Evolutionary conservation across 805 yeast genomes (phyloP).

Genomic region (Lipomyces anomalus): DNA sequence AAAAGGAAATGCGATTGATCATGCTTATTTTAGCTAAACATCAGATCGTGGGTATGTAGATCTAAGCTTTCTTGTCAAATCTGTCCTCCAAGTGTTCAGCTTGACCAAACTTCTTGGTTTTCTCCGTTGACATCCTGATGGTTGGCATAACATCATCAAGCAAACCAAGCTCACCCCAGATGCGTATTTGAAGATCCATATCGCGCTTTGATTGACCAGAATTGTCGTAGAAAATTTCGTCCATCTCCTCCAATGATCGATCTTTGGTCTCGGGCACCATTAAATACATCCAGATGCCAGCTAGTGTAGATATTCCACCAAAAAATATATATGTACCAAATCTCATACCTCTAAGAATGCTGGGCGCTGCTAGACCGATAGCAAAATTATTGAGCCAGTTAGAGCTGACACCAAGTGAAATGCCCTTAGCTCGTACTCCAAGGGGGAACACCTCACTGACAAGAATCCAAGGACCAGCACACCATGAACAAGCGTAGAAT

Average conservation of each 20-base stretch:
- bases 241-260: conserved; percentile 3
- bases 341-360: conserved; percentile 35
- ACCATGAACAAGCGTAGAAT: conserved; percentile 23
- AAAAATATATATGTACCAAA: conserved; percentile 15
- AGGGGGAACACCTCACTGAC: conserved; percentile 60
- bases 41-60: too few species aligned
- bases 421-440: conserved; percentile 63
- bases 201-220: not conserved
- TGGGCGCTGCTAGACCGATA: conserved; percentile 43
- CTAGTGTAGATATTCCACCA: not conserved
- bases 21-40: too few species aligned
- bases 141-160: too few species aligned
- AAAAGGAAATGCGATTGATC: too few species aligned
- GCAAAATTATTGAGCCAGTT: conserved; percentile 57
- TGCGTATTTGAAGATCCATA: not conserved
- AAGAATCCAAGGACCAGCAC: conserved; percentile 45
- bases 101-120: too few species aligned
- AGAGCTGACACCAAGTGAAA: conserved; percentile 55
- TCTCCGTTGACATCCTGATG: too few species aligned
- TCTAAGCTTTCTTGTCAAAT: too few species aligned
- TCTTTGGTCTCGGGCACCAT: conserved; percentile 1
- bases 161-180: not conserved
- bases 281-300: conserved; percentile 2
- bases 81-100: too few species aligned
- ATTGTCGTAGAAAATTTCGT: not conserved